Percentiles rank a stretch among this genome's conserved stretches.
These are phyloP conservation scores for Persicaria maculosa DNA, from an alignment of 148 eudicot genomes.

Conservation along the genomic window DNA sequence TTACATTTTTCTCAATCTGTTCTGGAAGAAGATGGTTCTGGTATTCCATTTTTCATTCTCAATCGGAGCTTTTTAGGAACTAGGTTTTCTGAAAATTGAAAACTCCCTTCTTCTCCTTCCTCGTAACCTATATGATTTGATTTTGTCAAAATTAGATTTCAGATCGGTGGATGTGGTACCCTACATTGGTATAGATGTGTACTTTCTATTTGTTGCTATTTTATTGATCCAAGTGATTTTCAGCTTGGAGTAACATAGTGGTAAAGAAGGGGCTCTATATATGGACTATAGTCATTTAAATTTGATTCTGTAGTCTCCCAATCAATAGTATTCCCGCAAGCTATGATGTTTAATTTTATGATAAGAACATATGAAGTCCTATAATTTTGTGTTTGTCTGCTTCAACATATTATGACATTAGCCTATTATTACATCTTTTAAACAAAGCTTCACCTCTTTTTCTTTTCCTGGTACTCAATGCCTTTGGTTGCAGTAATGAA, in stretches of 20 bases:
- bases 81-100: background rate
- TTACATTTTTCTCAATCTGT: constrained; percentile 29
- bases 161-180: background rate
- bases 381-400: background rate
- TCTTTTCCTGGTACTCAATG: too few species aligned
- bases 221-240: too few species aligned
- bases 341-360: too few species aligned
- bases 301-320: too few species aligned
- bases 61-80: background rate
- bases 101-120: constrained; percentile 7
- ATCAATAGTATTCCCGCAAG: too few species aligned
- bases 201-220: too few species aligned
- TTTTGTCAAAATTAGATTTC: background rate
- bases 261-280: too few species aligned
- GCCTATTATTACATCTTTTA: background rate
- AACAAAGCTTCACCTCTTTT: background rate
- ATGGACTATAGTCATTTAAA: too few species aligned
- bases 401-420: background rate
- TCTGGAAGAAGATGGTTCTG: constrained; percentile 26
- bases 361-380: background rate
- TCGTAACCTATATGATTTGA: background rate
- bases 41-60: constrained; percentile 8
- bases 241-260: too few species aligned
- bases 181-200: too few species aligned
- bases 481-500: too few species aligned